phyloP scores from a whole-genome alignment of 176 grass and related monocot species.

The Oryza nivara region DNA sequence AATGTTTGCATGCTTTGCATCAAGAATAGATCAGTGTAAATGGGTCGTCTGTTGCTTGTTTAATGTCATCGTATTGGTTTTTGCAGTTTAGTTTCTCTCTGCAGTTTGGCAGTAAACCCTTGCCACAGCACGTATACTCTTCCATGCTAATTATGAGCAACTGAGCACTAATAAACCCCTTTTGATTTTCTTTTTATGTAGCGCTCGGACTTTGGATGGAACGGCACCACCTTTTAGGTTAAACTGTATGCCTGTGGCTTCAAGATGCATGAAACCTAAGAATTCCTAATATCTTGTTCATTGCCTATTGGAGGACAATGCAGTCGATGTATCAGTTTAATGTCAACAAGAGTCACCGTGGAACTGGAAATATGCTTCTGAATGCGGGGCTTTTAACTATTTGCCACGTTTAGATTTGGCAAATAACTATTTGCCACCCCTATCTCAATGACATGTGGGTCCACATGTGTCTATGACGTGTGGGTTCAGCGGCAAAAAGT shows the following conservation, averaged over 20 bases:
- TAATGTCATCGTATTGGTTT: not conserved
- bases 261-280: not conserved
- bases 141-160: not conserved
- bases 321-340: not conserved
- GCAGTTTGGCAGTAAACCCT: not conserved
- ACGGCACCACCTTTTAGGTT: conserved; percentile 62
- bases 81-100: not conserved
- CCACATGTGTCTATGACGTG: no score
- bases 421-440: no score
- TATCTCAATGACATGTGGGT: no score
- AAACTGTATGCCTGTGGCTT: not conserved
- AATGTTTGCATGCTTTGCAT: conserved; percentile 99
- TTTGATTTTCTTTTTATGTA: conserved; percentile 28
- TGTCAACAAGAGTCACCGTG: not conserved
- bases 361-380: not conserved
- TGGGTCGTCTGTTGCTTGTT: conserved; percentile 38
- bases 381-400: not conserved
- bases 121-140: not conserved
- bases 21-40: conserved; percentile 84
- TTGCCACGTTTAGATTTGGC: no score
- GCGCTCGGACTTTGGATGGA: conserved; percentile 64
- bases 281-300: not conserved
- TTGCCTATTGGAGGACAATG: conserved; percentile 35
- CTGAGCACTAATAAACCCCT: conserved; percentile 9
- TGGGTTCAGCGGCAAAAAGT: no score